Percentiles rank a stretch among this genome's conserved stretches.
Conservation (phyloP, 345 rosid genomes). For the Trapa incisa region DNA sequence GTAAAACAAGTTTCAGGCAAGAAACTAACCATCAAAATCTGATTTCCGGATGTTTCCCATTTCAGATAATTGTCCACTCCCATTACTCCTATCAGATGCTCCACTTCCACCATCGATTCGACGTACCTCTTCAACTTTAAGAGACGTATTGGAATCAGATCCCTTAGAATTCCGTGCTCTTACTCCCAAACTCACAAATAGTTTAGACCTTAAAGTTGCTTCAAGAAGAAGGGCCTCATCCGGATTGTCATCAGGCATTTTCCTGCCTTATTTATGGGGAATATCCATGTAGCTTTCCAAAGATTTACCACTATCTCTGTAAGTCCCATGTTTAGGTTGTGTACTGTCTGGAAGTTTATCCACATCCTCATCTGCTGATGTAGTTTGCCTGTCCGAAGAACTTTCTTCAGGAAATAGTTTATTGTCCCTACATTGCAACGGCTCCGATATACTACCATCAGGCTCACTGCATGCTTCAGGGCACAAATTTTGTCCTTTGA, state of each 20-base stretch:
- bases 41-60: conserved; percentile 26
- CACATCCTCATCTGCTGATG: conserved; percentile 53
- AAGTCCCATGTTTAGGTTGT: conserved; percentile 23
- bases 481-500: conserved; percentile 43
- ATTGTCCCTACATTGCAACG: conserved; percentile 38
- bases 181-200: conserved; percentile 52
- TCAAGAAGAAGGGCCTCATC: conserved; percentile 59
- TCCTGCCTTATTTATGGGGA: conserved; percentile 10
- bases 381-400: conserved; percentile 37
- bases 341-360: conserved; percentile 41
- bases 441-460: conserved; percentile 82
- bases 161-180: conserved; percentile 35
- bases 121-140: conserved; percentile 34
- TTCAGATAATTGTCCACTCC: conserved; percentile 30
- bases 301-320: conserved; percentile 20
- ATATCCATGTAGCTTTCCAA: conserved; percentile 18
- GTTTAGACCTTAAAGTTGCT: conserved; percentile 71
- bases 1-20: conserved; percentile 6
- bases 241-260: conserved; percentile 17
- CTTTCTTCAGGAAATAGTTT: conserved; percentile 28
- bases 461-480: conserved; percentile 76
- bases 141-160: conserved; percentile 24
- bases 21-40: conserved; percentile 37
- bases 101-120: conserved; percentile 54
- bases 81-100: conserved; percentile 40